These are phyloP conservation scores for Acer negundo DNA, from an alignment of 345 rosid species.

Conservation along the genomic window DNA sequence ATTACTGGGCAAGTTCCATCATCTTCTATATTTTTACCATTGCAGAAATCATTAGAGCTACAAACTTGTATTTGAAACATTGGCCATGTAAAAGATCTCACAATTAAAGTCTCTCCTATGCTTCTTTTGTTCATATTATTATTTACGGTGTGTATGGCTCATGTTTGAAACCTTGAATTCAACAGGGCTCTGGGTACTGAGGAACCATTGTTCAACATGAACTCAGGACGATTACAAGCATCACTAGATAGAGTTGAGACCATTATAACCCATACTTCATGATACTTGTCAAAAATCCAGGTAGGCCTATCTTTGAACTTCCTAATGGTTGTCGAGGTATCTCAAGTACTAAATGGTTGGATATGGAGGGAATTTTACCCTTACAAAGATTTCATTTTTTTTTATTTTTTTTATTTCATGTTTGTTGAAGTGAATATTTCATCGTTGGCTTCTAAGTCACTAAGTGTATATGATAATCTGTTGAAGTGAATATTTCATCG, in stretches of 20 bases:
- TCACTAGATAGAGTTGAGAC: conserved; percentile 87
- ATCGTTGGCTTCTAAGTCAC: too few species aligned
- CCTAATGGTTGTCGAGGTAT: neutral
- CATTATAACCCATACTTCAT: conserved; percentile 52
- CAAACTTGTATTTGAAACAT: neutral
- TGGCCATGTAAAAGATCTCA: neutral
- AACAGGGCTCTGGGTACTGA: conserved; percentile 76
- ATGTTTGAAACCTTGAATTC: conserved; percentile 25
- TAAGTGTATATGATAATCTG: too few species aligned
- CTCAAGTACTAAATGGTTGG: neutral
- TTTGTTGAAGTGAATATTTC: too few species aligned
- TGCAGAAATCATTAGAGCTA: conserved; percentile 11
- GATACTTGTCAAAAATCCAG: conserved; percentile 12
- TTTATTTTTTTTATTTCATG: too few species aligned
- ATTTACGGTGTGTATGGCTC: conserved; percentile 2
- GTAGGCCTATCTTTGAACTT: conserved; percentile 9
- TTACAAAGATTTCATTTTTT: neutral
- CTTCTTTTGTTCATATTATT: neutral
- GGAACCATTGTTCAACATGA: conserved; percentile 84
- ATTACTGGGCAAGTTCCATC: conserved; percentile 66
- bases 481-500: too few species aligned
- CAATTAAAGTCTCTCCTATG: neutral
- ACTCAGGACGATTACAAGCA: conserved; percentile 77
- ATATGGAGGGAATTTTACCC: neutral
- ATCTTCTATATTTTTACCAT: conserved; percentile 2